Evolutionary conservation across 2,329 filamentous ascomycete genomes (phyloP).

Genomic region (Pseudovirgaria hyperparasitica): DNA sequence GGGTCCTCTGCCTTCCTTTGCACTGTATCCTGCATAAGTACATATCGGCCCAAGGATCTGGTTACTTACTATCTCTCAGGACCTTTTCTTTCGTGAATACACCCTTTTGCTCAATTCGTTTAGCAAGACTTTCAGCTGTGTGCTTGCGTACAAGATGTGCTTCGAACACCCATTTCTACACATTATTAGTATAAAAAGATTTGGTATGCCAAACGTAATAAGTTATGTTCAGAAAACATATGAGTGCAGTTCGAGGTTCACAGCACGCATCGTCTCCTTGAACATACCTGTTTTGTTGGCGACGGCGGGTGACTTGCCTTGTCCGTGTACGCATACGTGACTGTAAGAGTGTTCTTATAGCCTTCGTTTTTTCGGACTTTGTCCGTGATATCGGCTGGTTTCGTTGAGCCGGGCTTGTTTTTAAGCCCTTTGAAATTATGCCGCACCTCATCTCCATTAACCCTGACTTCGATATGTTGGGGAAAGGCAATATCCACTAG

Average conservation of each 20-base stretch:
- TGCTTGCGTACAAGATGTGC: slow-evolving; percentile 65
- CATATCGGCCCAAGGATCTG: neutral
- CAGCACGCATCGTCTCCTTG: too few relatives aligned
- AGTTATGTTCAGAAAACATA: too few relatives aligned
- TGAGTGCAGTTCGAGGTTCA: too few relatives aligned
- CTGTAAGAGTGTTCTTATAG: slow-evolving; percentile 65
- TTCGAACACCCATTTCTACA: slow-evolving; percentile 39
- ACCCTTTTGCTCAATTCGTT: slow-evolving; percentile 50
- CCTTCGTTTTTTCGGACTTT: slow-evolving; percentile 53
- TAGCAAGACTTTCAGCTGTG: slow-evolving; percentile 58
- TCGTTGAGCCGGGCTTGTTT: slow-evolving; percentile 89
- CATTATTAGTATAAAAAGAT: slow-evolving; percentile 9
- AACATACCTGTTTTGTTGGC: slow-evolving; percentile 13
- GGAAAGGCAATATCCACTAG: slow-evolving; percentile 90
- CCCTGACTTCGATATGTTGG: slow-evolving; percentile 80
- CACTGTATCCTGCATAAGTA: slow-evolving; percentile 39
- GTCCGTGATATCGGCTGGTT: slow-evolving; percentile 80
- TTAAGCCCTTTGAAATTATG: slow-evolving; percentile 91
- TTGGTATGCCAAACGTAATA: too few relatives aligned
- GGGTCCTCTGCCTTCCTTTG: slow-evolving; percentile 68
- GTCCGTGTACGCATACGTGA: slow-evolving; percentile 84
- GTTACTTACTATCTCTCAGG: slow-evolving; percentile 62
- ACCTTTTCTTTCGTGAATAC: slow-evolving; percentile 73
- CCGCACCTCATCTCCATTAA: slow-evolving; percentile 79
- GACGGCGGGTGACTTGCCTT: slow-evolving; percentile 47